Conservation (phyloP, 2,329 filamentous ascomycete genomes). For the Phialemonium atrogriseum region DNA sequence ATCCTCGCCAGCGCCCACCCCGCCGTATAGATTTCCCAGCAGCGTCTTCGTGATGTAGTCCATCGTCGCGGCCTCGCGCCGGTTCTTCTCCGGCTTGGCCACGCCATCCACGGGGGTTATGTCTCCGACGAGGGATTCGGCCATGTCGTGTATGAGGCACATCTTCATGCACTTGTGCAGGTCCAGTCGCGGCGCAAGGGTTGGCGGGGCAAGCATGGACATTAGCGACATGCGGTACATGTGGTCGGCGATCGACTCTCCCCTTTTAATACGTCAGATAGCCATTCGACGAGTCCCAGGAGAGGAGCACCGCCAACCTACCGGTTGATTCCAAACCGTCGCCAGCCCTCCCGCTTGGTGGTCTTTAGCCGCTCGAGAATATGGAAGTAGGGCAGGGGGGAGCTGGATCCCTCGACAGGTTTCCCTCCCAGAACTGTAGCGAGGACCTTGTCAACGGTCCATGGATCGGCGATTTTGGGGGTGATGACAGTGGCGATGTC, state of each 20-base stretch:
- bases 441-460: conserved; percentile 56
- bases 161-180: conserved; percentile 83
- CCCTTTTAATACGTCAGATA: conserved; percentile 39
- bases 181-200: conserved; percentile 64
- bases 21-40: conserved; percentile 68
- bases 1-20: conserved; percentile 51
- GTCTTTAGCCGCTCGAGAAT: conserved; percentile 91
- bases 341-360: conserved; percentile 93
- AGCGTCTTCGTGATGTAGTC: conserved; percentile 72
- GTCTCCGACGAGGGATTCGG: conserved; percentile 88
- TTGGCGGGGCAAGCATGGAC: conserved; percentile 78
- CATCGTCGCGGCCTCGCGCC: conserved; percentile 84
- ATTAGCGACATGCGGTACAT: conserved; percentile 99
- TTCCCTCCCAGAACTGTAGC: conserved; percentile 51
- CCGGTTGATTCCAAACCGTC: conserved; percentile 69
- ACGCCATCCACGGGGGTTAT: conserved; percentile 91
- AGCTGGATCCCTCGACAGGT: conserved; percentile 52
- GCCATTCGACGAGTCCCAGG: neutral
- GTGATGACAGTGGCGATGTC: conserved; percentile 26
- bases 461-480: conserved; percentile 35
- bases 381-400: conserved; percentile 89
- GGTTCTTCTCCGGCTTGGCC: conserved; percentile 77
- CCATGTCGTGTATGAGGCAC: conserved; percentile 97
- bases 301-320: conserved; percentile 18
- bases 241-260: conserved; percentile 93